These are phyloP conservation scores for Juncus inflexus DNA, from an alignment of 176 grass and related monocot genomes.

Conservation along the genomic window DNA sequence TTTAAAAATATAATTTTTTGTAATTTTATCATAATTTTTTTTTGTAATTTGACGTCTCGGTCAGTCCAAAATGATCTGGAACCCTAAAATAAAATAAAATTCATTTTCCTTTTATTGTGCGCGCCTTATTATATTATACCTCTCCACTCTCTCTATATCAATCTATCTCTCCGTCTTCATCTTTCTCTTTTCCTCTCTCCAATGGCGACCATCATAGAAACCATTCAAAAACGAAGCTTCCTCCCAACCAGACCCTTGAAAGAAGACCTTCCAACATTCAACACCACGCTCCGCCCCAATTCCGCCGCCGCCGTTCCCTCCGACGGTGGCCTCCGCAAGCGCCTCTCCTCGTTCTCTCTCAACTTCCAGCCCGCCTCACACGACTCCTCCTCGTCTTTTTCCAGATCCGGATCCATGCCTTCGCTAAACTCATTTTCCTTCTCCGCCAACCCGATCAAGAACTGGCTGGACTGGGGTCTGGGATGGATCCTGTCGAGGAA, in stretches of 20 bases:
- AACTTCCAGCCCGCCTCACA: conserved; percentile 89
- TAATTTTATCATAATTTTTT: too few species aligned
- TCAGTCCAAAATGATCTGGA: too few species aligned
- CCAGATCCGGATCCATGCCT: conserved; percentile 46
- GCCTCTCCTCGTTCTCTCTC: conserved; percentile 83
- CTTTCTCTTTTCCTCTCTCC: neutral
- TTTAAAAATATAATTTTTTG: too few species aligned
- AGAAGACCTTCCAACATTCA: conserved; percentile 84
- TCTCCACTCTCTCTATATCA: too few species aligned
- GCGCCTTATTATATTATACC: too few species aligned
- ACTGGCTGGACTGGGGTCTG: conserved; percentile 73
- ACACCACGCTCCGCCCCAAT: conserved; percentile 13
- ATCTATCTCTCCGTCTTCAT: neutral
- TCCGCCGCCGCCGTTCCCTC: neutral
- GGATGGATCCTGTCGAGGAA: conserved; percentile 76
- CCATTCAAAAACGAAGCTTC: conserved; percentile 74
- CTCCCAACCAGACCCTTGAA: conserved; percentile 58
- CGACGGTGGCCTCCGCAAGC: conserved; percentile 51
- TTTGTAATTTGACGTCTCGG: too few species aligned
- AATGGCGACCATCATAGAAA: conserved; percentile 88
- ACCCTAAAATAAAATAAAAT: too few species aligned
- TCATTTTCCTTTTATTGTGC: too few species aligned
- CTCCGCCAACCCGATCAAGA: conserved; percentile 33
- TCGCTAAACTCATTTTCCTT: conserved; percentile 46
- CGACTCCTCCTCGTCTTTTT: conserved; percentile 48